These are phyloP conservation scores for Nematocida minor DNA, from an alignment of 371 early-diverging fungal genomes.

Conservation along the genomic window DNA sequence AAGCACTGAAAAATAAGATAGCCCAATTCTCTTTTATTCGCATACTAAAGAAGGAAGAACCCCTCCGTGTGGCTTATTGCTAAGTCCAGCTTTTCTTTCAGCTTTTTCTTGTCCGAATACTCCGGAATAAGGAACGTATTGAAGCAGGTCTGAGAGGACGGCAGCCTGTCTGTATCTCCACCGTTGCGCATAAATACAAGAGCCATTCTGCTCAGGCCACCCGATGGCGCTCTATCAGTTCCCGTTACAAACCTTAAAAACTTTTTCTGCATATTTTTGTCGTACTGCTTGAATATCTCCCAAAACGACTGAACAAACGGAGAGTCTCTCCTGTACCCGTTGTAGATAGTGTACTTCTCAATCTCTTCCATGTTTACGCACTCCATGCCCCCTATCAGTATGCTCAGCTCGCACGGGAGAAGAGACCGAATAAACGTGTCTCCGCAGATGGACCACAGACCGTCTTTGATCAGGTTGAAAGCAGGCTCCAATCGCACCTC, in stretches of 20 bases:
- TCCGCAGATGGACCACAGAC: slow-evolving; percentile 78
- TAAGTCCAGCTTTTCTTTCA: slow-evolving; percentile 74
- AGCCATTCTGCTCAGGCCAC: slow-evolving; percentile 75
- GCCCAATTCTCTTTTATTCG: too few species aligned
- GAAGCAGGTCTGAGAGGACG: slow-evolving; percentile 92
- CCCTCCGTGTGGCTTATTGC: slow-evolving; percentile 91
- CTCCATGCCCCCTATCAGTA: slow-evolving; percentile 81
- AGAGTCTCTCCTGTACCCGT: slow-evolving; percentile 69
- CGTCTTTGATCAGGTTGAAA: slow-evolving; percentile 73
- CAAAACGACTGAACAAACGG: slow-evolving; percentile 71
- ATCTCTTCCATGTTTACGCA: slow-evolving; percentile 77
- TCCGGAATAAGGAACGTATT: slow-evolving; percentile 84
- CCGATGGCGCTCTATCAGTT: slow-evolving; percentile 85
- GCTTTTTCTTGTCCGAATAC: slow-evolving; percentile 73
- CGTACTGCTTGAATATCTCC: slow-evolving; percentile 77
- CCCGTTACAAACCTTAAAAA: slow-evolving; percentile 91
- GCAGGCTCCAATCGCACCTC: slow-evolving; percentile 68
- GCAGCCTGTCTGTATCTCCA: slow-evolving; percentile 82
- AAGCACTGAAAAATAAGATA: too few species aligned
- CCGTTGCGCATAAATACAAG: slow-evolving; percentile 93
- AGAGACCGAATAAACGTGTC: slow-evolving; percentile 48
- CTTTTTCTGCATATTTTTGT: slow-evolving; percentile 73
- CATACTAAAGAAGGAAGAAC: slow-evolving; percentile 74
- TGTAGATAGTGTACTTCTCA: slow-evolving; percentile 71
- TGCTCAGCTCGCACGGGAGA: slow-evolving; percentile 79